Evolutionary conservation across 2,329 filamentous ascomycete species (phyloP).

Genomic region (Colletotrichum kahawae): DNA sequence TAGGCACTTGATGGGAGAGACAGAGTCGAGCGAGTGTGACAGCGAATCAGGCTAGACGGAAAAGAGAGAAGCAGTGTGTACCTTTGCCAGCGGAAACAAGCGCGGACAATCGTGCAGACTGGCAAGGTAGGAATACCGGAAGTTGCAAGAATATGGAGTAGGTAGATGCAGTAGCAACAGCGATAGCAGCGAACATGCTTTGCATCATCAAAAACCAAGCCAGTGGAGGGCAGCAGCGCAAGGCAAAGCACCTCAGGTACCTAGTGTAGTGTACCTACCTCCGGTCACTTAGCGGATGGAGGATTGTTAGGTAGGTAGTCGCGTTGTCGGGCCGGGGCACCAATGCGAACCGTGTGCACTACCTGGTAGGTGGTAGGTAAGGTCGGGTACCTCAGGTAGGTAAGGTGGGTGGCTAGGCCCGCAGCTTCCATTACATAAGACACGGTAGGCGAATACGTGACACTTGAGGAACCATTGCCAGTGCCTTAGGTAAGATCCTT

Average conservation of each 20-base stretch:
- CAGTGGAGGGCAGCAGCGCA: neutral
- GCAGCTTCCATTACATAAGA: neutral
- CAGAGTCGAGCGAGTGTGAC: neutral
- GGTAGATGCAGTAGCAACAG: neutral
- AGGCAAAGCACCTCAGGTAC: neutral
- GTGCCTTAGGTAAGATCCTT: too few species aligned
- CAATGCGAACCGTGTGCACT: constrained; percentile 14
- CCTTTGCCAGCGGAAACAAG: neutral
- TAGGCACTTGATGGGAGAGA: neutral
- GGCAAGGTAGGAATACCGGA: neutral
- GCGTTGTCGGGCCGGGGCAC: neutral
- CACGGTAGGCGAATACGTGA: neutral
- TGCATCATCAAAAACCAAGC: constrained; percentile 9
- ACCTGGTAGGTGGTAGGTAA: neutral
- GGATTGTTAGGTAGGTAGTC: neutral
- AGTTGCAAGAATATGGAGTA: neutral
- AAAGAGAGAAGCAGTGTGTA: neutral
- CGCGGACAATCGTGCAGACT: neutral
- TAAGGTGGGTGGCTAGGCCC: neutral
- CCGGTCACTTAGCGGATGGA: neutral
- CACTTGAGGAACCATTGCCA: too few species aligned
- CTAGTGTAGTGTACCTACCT: neutral
- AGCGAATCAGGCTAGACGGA: neutral
- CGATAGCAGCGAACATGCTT: neutral
- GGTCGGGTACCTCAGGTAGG: too few species aligned